These are phyloP conservation scores for Cyclotella cryptica DNA, from an alignment of 108 stramenopile species.

Conservation along the genomic window DNA sequence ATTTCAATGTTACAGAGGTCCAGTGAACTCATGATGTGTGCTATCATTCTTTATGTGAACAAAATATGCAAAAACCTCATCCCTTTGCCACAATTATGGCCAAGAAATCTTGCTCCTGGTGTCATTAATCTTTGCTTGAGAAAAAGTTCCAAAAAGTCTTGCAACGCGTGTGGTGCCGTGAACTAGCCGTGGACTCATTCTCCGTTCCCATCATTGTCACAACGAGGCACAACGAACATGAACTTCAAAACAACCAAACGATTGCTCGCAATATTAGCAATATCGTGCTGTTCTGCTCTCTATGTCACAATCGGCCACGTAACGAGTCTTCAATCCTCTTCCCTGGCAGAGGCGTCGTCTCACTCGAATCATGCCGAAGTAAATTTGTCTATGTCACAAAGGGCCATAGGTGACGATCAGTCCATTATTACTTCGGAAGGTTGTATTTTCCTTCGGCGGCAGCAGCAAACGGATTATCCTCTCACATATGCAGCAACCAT, in stretches of 20 bases:
- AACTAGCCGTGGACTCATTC: no score
- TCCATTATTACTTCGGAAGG: not conserved
- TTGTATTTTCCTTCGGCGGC: not conserved
- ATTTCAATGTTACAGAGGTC: no score
- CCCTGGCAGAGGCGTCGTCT: not conserved
- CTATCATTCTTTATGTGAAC: no score
- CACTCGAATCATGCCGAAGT: no score
- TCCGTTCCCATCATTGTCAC: no score
- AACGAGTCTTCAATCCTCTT: not conserved
- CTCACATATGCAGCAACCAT: constrained; percentile 9
- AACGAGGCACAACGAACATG: not conserved
- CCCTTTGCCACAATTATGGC: no score
- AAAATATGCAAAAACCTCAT: no score
- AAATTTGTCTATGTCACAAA: not conserved
- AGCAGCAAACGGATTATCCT: not conserved
- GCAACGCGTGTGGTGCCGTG: no score
- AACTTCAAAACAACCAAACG: constrained; percentile 15
- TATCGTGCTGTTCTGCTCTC: constrained; percentile 2
- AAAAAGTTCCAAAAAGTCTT: no score
- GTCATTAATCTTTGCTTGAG: no score
- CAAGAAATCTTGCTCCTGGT: no score
- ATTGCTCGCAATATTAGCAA: constrained; percentile 2
- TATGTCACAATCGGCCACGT: not conserved
- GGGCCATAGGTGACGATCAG: not conserved
- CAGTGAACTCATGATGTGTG: no score